A percentile compares a stretch with the other conserved stretches of the same genome.
Evolutionary conservation across 2,329 filamentous ascomycete genomes (phyloP).

Genomic region (Pleomassaria siparia): DNA sequence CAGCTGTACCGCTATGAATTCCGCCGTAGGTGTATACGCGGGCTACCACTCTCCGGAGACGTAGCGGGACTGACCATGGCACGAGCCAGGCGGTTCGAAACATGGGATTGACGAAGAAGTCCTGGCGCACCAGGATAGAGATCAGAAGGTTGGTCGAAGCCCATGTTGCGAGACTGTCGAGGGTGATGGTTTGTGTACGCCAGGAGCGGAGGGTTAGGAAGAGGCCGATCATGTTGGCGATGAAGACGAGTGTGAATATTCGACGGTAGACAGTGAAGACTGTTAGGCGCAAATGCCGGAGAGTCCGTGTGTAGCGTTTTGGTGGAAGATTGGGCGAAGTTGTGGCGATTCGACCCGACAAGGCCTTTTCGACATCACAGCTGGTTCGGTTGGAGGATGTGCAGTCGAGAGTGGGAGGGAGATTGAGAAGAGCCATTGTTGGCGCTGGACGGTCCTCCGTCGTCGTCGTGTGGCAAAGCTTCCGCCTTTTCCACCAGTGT

Average conservation of each 20-base stretch:
- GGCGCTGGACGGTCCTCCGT: neutral
- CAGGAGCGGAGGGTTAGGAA: constrained; percentile 12
- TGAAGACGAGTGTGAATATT: constrained; percentile 46
- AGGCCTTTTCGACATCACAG: constrained; percentile 20
- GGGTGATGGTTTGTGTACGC: constrained; percentile 3
- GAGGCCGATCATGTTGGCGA: constrained; percentile 40
- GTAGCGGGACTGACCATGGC: constrained; percentile 27
- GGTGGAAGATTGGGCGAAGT: constrained; percentile 3
- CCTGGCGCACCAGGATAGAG: constrained; percentile 34
- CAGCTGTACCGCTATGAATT: constrained; percentile 36
- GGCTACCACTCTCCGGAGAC: constrained; percentile 22
- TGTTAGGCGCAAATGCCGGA: constrained; percentile 20
- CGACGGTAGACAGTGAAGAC: constrained; percentile 41
- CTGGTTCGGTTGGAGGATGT: constrained; percentile 10
- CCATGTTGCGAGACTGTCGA: constrained; percentile 25
- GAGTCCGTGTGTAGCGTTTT: constrained; percentile 12
- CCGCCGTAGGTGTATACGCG: constrained; percentile 39
- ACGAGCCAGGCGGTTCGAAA: constrained; percentile 34
- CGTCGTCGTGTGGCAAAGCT: neutral
- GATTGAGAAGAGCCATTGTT: constrained; percentile 1
- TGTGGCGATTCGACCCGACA: constrained; percentile 1
- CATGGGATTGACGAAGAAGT: constrained; percentile 34
- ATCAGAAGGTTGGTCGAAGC: constrained; percentile 37
- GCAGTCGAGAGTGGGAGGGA: constrained; percentile 13
- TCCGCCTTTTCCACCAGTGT: constrained; percentile 15